Conservation (phyloP, 371 early-diverging fungal genomes). For the Mortierella sp. region DNA sequence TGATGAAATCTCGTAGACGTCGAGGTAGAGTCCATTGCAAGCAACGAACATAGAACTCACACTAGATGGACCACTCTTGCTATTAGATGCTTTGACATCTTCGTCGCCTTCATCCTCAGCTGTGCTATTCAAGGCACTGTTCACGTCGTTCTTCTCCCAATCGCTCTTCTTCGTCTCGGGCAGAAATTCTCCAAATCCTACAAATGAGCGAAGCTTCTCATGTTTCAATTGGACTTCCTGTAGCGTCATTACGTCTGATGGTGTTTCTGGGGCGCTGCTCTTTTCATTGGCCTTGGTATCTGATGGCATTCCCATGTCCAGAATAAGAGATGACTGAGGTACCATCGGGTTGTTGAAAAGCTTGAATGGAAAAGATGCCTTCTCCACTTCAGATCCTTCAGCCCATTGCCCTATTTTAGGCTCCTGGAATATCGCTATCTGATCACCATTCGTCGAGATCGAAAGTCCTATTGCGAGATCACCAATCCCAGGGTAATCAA, state of each 20-base stretch:
- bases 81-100: conserved; percentile 10
- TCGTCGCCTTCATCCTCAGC: conserved; percentile 21
- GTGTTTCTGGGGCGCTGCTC: not conserved
- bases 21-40: conserved; percentile 47
- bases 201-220: conserved; percentile 58
- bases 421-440: conserved; percentile 46
- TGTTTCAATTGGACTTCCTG: conserved; percentile 18
- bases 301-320: conserved; percentile 26
- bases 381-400: conserved; percentile 27
- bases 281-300: conserved; percentile 13
- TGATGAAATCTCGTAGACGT: conserved; percentile 38
- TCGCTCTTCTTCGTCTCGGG: conserved; percentile 68
- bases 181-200: conserved; percentile 71
- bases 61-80: not conserved
- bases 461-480: conserved; percentile 42
- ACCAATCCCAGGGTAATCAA: conserved; percentile 23
- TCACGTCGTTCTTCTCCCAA: conserved; percentile 57
- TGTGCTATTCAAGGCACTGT: conserved; percentile 34
- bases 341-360: conserved; percentile 51
- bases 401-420: conserved; percentile 51
- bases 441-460: conserved; percentile 46
- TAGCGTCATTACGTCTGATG: conserved; percentile 7
- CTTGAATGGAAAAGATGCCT: conserved; percentile 35
- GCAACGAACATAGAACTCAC: conserved; percentile 30
- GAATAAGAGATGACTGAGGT: conserved; percentile 17